Conservation (phyloP, 192 early-diverging fungal genomes). For the Radiomyces spectabilis region DNA sequence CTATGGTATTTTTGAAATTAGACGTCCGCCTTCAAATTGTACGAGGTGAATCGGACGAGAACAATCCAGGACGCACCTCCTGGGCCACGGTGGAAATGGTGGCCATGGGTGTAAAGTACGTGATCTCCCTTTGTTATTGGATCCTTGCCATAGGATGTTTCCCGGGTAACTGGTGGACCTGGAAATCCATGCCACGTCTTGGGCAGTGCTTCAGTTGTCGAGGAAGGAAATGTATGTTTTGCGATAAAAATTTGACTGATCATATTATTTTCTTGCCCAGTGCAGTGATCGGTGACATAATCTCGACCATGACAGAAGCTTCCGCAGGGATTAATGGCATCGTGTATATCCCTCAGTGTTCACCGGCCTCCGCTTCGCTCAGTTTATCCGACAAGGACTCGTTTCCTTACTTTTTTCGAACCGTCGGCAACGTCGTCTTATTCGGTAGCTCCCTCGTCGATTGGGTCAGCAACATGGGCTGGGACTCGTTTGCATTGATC, state of each 20-base stretch:
- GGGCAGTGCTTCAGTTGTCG: no score
- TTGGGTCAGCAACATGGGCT: slow-evolving; percentile 18
- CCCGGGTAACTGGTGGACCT: not conserved
- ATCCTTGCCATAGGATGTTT: not conserved
- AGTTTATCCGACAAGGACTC: slow-evolving; percentile 10
- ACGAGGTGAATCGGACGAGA: slow-evolving; percentile 11
- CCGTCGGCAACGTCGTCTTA: not conserved
- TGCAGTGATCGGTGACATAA: slow-evolving; percentile 26
- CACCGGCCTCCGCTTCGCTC: not conserved
- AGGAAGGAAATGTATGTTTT: not conserved
- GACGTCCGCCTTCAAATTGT: slow-evolving; percentile 10
- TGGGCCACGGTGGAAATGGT: slow-evolving; percentile 9
- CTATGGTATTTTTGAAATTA: not conserved
- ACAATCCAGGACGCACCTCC: slow-evolving; percentile 9
- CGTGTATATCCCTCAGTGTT: slow-evolving; percentile 21
- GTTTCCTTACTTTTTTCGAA: slow-evolving; percentile 27
- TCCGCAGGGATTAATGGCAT: slow-evolving; percentile 15
- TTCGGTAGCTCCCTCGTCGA: slow-evolving; percentile 7
- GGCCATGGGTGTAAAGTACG: slow-evolving; percentile 8
- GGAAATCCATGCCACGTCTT: no score
- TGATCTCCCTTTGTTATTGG: not conserved
- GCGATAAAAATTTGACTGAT: not conserved
- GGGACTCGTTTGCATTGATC: slow-evolving; percentile 14
- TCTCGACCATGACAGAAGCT: slow-evolving; percentile 2
- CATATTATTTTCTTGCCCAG: not conserved